These are phyloP conservation scores for Mycena sp. DNA, from an alignment of 1,284 basidiomycete species.

Conservation along the genomic window DNA sequence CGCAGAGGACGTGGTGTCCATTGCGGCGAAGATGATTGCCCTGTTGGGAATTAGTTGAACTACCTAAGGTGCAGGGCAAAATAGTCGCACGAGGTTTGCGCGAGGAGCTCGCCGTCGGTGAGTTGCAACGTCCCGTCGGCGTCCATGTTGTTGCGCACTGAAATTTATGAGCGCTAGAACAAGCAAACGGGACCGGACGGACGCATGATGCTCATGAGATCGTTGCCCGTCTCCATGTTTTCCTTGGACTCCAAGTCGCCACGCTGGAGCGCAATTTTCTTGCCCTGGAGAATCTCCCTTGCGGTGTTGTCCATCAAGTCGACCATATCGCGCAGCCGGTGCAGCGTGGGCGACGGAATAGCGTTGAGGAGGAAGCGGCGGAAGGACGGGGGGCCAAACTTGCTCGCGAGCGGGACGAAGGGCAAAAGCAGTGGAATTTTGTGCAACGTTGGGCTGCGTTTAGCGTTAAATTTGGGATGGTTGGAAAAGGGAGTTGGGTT, in stretches of 20 bases:
- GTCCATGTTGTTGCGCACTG: neutral
- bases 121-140: neutral
- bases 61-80: neutral
- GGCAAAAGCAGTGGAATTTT: neutral
- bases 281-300: neutral
- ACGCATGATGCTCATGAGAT: constrained; percentile 12
- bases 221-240: neutral
- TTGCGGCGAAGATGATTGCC: neutral
- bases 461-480: neutral
- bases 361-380: constrained; percentile 3
- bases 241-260: neutral
- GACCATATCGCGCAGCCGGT: constrained; percentile 5
- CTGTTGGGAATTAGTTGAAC: neutral
- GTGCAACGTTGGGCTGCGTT: neutral
- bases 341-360: neutral
- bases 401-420: neutral
- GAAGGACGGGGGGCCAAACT: neutral
- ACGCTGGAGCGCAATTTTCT: neutral
- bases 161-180: neutral
- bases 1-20: constrained; percentile 3
- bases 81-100: neutral
- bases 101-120: neutral
- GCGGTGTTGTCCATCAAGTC: constrained; percentile 8
- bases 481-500: neutral
- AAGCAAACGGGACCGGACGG: neutral